Conservation (phyloP, 2,329 filamentous ascomycete genomes). For the Penicillium sp. region DNA sequence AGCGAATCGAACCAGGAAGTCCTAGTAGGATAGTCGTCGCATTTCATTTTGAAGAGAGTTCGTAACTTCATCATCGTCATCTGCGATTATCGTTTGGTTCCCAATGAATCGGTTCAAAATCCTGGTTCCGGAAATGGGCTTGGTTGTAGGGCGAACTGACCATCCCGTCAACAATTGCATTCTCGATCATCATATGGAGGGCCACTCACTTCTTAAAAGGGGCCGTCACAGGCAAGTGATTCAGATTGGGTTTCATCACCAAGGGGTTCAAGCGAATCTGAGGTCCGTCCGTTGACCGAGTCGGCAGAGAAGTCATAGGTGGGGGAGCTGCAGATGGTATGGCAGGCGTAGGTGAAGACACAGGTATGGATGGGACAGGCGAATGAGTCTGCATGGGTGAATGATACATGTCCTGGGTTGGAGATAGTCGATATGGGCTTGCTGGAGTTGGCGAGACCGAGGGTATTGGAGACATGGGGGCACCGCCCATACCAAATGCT, state of each 20-base stretch:
- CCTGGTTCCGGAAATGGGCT: conserved; percentile 49
- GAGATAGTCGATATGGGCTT: conserved; percentile 34
- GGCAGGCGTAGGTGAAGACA: conserved; percentile 32
- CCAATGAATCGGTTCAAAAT: conserved; percentile 51
- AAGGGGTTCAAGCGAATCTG: conserved; percentile 47
- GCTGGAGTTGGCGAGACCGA: conserved; percentile 34
- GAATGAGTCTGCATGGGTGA: conserved; percentile 32
- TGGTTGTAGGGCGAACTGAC: conserved; percentile 46
- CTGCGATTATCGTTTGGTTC: conserved; percentile 38
- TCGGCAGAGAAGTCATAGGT: conserved; percentile 38
- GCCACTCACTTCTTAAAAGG: conserved; percentile 46
- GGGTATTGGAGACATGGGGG: conserved; percentile 28
- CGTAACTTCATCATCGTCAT: conserved; percentile 30
- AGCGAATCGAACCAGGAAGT: neutral
- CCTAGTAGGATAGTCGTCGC: neutral
- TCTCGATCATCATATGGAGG: neutral
- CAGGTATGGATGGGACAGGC: conserved; percentile 24
- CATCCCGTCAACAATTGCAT: neutral
- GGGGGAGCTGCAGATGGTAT: conserved; percentile 32
- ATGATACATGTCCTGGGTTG: conserved; percentile 40
- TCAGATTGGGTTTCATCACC: conserved; percentile 44
- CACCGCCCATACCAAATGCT: conserved; percentile 30
- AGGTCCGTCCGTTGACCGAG: conserved; percentile 39
- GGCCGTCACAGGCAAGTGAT: conserved; percentile 43
- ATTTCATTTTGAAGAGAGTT: neutral